Percentiles rank a stretch among this genome's conserved stretches.
Conservation (phyloP, 2,329 filamentous ascomycete species). For the Sarocladium oryzae region DNA sequence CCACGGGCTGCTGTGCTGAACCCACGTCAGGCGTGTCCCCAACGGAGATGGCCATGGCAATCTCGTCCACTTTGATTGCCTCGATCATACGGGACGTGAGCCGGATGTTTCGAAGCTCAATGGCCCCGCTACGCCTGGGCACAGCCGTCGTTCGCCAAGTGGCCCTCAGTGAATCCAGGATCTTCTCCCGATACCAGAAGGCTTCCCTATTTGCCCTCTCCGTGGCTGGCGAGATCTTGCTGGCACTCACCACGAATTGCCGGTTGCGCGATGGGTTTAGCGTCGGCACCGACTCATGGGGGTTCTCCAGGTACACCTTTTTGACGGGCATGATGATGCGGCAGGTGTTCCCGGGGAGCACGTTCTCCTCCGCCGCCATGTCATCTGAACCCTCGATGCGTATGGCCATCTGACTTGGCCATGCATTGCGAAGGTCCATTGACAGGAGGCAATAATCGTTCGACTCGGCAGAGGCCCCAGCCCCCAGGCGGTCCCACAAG, state of each 20-base stretch:
- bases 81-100: constrained; percentile 76
- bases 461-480: constrained; percentile 29
- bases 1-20: constrained; percentile 17
- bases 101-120: constrained; percentile 72
- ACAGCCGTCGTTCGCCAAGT: constrained; percentile 59
- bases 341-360: constrained; percentile 62
- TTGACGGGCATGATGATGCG: constrained; percentile 71
- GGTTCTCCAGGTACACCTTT: constrained; percentile 68
- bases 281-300: constrained; percentile 70
- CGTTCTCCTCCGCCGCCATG: constrained; percentile 44
- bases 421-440: constrained; percentile 81
- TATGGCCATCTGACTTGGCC: constrained; percentile 73
- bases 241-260: constrained; percentile 86
- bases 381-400: constrained; percentile 50
- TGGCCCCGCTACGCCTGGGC: constrained; percentile 51
- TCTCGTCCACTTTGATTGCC: constrained; percentile 71
- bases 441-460: constrained; percentile 72
- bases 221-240: constrained; percentile 69
- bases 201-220: constrained; percentile 74
- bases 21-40: constrained; percentile 20
- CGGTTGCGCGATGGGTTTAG: constrained; percentile 75
- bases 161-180: constrained; percentile 65
- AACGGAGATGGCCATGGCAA: constrained; percentile 60
- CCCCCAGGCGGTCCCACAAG: constrained; percentile 46
- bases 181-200: constrained; percentile 85